phyloP scores from a whole-genome alignment of 75 land plant species.

The Pinus tabuliformis region DNA sequence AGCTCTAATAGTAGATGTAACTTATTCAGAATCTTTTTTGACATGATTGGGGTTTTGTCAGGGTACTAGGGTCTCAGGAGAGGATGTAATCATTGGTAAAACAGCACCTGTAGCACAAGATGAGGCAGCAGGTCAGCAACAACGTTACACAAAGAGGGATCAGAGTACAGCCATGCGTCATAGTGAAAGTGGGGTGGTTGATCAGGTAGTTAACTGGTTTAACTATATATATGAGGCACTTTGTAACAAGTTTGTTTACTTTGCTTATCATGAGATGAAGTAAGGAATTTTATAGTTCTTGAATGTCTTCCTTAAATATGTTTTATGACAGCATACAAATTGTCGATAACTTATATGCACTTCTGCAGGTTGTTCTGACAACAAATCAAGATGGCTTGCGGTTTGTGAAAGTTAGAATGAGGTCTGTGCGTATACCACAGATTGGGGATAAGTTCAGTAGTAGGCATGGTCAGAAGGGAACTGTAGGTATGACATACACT shows the following conservation, averaged over 20 bases:
- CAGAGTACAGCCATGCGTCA: constrained; percentile 96
- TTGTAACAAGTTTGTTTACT: no score
- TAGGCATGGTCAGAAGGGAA: constrained; percentile 99
- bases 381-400: constrained; percentile 98
- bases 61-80: constrained; percentile 96
- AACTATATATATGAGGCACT: no score
- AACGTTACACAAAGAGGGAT: constrained; percentile 83
- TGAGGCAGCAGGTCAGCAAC: constrained; percentile 78
- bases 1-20: not conserved
- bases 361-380: constrained; percentile 78
- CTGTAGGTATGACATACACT: constrained; percentile 99
- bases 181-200: constrained; percentile 99
- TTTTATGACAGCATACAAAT: not conserved
- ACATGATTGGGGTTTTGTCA: constrained; percentile 7
- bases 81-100: constrained; percentile 96
- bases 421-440: constrained; percentile 96
- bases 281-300: no score
- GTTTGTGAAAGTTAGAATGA: constrained; percentile 86
- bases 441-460: constrained; percentile 99
- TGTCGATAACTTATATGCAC: not conserved
- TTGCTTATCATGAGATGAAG: no score
- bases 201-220: constrained; percentile 58
- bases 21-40: constrained; percentile 5
- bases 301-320: not conserved
- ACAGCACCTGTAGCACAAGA: constrained; percentile 91